Conservation (phyloP, 768 basidiomycete genomes). For the Boletus edulis region DNA sequence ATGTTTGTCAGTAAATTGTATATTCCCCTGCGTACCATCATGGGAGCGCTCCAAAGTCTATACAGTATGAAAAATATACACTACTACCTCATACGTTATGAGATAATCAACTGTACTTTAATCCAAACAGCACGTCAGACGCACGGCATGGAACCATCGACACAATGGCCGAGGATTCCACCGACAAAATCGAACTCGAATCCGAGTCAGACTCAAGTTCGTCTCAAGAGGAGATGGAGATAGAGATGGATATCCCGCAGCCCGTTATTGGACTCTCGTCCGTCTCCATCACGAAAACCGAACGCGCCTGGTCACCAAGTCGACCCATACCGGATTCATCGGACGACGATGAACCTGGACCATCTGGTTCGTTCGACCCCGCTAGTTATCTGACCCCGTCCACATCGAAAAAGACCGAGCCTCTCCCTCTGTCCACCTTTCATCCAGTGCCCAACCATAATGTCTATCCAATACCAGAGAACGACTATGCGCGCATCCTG, state of each 20-base stretch:
- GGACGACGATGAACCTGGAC: slow-evolving; percentile 39
- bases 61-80: too few relatives aligned
- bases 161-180: slow-evolving; percentile 30
- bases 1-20: too few relatives aligned
- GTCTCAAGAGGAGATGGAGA: slow-evolving; percentile 25
- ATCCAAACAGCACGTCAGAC: slow-evolving; percentile 31
- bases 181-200: slow-evolving; percentile 33
- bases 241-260: slow-evolving; percentile 14
- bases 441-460: slow-evolving; percentile 44
- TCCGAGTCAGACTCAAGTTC: slow-evolving; percentile 31
- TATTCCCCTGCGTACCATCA: too few relatives aligned
- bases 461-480: slow-evolving; percentile 4
- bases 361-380: slow-evolving; percentile 4
- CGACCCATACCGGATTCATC: slow-evolving; percentile 47
- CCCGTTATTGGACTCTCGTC: slow-evolving; percentile 7
- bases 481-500: slow-evolving; percentile 33
- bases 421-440: slow-evolving; percentile 47
- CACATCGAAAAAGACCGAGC: slow-evolving; percentile 11
- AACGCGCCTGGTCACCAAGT: slow-evolving; percentile 61
- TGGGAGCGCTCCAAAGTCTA: too few relatives aligned
- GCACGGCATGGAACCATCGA: slow-evolving; percentile 14
- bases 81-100: too few relatives aligned
- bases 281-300: slow-evolving; percentile 16
- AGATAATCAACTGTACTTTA: too few relatives aligned
- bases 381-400: not conserved